A percentile compares a stretch with the other conserved stretches of the same genome.
These are phyloP conservation scores for Aureobasidium melanogenum DNA, from an alignment of 2,329 filamentous ascomycete genomes.

Conservation along the genomic window DNA sequence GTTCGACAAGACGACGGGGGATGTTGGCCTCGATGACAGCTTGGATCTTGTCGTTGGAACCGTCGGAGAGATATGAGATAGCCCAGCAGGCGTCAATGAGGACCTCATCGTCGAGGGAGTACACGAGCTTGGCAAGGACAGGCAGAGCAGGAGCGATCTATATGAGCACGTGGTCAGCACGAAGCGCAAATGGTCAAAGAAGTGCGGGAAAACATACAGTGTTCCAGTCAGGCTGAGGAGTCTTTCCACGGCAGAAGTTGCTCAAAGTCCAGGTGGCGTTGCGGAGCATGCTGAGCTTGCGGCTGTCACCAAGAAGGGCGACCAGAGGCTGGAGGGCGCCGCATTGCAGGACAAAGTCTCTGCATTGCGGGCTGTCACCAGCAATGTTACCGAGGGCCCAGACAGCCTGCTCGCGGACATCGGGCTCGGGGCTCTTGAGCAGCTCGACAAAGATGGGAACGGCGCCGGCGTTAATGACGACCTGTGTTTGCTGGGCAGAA, in stretches of 20 bases:
- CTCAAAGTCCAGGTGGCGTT: conserved; percentile 99
- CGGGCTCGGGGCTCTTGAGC: conserved; percentile 87
- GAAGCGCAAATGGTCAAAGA: conserved; percentile 1
- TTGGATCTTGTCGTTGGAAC: conserved; percentile 98
- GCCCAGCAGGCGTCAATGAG: conserved; percentile 99
- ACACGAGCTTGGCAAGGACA: conserved; percentile 92
- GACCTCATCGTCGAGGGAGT: conserved; percentile 96
- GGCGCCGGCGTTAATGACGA: conserved; percentile 95
- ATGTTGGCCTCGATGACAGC: conserved; percentile 98
- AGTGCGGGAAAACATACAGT: conserved; percentile 56
- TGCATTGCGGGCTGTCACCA: conserved; percentile 93
- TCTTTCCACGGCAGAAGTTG: conserved; percentile 99
- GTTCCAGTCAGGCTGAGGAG: conserved; percentile 94
- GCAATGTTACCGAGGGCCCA: conserved; percentile 99
- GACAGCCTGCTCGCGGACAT: conserved; percentile 95
- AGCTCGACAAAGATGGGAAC: conserved; percentile 98
- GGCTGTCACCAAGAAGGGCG: conserved; percentile 85
- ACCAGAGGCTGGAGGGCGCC: conserved; percentile 88
- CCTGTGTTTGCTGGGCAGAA: conserved; percentile 93
- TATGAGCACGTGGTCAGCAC: conserved; percentile 9
- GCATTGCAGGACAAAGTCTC: conserved; percentile 88
- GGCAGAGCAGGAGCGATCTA: conserved; percentile 92
- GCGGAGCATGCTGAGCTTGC: conserved; percentile 97
- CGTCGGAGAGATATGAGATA: conserved; percentile 96
- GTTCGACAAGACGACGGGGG: conserved; percentile 87